Conservation (phyloP, 179 eudicot species). For the Beta lomatogona region DNA sequence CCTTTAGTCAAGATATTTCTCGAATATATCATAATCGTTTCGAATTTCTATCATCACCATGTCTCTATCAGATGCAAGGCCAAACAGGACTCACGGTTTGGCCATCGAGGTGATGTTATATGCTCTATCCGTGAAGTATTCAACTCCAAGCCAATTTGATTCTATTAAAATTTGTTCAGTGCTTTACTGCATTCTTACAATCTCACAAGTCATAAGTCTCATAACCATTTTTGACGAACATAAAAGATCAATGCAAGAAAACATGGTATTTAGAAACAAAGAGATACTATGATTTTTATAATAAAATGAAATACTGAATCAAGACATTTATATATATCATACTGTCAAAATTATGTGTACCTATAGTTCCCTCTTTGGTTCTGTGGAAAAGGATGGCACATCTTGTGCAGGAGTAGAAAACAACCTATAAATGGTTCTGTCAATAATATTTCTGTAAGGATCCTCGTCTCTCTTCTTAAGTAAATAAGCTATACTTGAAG, state of each 20-base stretch:
- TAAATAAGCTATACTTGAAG: constrained; percentile 46
- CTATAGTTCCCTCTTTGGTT: constrained; percentile 18
- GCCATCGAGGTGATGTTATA: neutral
- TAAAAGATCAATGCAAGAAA: neutral
- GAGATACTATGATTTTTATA: neutral
- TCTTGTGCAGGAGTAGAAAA: constrained; percentile 29
- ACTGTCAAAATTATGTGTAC: constrained; percentile 15
- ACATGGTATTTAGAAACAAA: neutral
- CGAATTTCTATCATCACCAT: neutral
- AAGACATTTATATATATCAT: neutral
- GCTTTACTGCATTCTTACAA: neutral
- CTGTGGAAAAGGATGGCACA: constrained; percentile 62
- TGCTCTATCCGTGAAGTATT: neutral
- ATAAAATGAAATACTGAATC: neutral
- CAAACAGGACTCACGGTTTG: neutral
- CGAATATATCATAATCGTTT: neutral
- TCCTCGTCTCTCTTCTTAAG: constrained; percentile 65
- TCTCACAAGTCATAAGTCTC: neutral
- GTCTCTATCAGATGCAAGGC: neutral
- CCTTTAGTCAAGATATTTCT: neutral
- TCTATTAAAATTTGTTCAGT: neutral
- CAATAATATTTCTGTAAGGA: constrained; percentile 61
- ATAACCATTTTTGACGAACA: neutral
- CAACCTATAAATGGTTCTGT: constrained; percentile 49
- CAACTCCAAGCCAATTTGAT: neutral